phyloP scores from a whole-genome alignment of 805 yeast genomes.

The Naumovozyma dairenensis region DNA sequence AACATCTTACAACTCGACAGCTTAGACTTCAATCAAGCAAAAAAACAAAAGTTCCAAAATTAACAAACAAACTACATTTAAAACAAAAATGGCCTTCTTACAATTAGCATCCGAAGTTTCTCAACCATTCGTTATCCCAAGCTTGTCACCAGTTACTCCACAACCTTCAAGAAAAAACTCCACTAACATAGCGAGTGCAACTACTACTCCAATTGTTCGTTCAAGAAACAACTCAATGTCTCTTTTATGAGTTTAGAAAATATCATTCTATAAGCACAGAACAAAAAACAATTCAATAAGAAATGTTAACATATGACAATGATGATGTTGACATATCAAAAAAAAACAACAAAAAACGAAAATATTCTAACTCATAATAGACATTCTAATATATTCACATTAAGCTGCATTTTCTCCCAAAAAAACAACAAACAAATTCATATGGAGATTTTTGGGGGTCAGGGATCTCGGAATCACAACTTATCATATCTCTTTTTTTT shows the following conservation, averaged over 20 bases:
- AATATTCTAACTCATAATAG: too few relatives aligned
- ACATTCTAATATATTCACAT: too few relatives aligned
- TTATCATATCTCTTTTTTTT: neutral
- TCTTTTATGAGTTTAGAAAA: conserved; percentile 5
- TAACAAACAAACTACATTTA: conserved; percentile 4
- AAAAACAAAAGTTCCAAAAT: conserved; percentile 3
- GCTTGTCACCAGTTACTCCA: conserved; percentile 45
- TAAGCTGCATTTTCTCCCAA: too few relatives aligned
- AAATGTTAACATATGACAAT: too few relatives aligned
- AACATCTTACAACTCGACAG: too few relatives aligned
- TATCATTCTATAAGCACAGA: neutral
- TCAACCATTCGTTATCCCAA: conserved; percentile 55
- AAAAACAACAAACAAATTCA: too few relatives aligned
- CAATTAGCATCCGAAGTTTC: conserved; percentile 46
- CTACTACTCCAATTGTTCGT: conserved; percentile 1
- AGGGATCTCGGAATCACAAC: neutral
- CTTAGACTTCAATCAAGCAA: too few relatives aligned
- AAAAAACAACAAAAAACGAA: too few relatives aligned
- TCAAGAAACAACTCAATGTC: conserved; percentile 11
- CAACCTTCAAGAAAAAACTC: conserved; percentile 24
- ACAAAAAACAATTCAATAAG: too few relatives aligned
- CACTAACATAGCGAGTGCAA: conserved; percentile 5
- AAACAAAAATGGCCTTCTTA: conserved; percentile 32
- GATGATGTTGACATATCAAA: too few relatives aligned
- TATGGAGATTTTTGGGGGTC: too few relatives aligned